These are phyloP conservation scores for Eucalyptus globulus DNA, from an alignment of 345 rosid genomes.

Conservation along the genomic window DNA sequence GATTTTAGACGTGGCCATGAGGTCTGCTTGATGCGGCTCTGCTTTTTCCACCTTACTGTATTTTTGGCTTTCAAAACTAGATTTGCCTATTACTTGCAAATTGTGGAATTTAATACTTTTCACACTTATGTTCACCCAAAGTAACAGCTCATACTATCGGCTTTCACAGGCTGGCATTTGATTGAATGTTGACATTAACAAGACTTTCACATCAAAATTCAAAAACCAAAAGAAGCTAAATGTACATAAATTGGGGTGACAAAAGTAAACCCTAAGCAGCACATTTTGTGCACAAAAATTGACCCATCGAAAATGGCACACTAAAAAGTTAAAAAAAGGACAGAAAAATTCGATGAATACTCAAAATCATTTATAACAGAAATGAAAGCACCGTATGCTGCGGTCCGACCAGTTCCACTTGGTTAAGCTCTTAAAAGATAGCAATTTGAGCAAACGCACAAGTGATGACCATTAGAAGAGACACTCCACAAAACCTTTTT, in stretches of 20 bases:
- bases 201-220: neutral
- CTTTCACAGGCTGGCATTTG: neutral
- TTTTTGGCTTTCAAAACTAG: neutral
- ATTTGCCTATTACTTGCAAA: neutral
- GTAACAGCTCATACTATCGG: neutral
- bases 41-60: neutral
- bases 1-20: neutral
- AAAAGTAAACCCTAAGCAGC: neutral
- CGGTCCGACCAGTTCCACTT: neutral
- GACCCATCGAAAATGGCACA: neutral
- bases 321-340: neutral
- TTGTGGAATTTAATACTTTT: neutral
- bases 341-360: neutral
- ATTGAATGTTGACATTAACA: neutral
- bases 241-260: neutral
- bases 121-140: neutral
- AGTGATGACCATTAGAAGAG: neutral
- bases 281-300: neutral
- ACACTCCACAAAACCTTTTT: neutral
- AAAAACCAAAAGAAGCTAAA: neutral
- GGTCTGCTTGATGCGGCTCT: neutral
- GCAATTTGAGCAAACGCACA: neutral
- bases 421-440: neutral
- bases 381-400: neutral
- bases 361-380: neutral